Base-by-base conservation (phyloP, 2,329 filamentous ascomycete genomes). In the Cercospora sesami region DNA sequence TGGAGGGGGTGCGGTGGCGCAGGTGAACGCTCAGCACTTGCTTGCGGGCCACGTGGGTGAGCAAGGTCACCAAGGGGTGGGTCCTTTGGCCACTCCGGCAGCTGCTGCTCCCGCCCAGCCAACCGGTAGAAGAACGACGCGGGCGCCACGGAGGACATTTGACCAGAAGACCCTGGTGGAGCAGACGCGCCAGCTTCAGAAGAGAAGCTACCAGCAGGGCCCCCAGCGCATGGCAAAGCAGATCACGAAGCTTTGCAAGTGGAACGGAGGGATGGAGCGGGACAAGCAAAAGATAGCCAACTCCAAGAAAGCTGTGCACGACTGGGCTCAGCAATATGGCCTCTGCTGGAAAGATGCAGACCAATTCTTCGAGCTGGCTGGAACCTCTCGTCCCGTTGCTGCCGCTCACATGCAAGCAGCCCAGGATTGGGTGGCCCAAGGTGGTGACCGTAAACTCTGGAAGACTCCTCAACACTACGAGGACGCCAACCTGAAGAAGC, bases 161-260 rank as follows among this genome's bases (percentile, higher is more conserved):
- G 26, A 2, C 16, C 28, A 33, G 55, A 30, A 58, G 14, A 10
- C 28, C 2, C 8, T n/a, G n/a, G 30, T 0, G 16, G 55, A 5
- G 18, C 9, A 14, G 28, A 36, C n/a, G 30, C 31, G 55, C 55
- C 55, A 36, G 55, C 28, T 5, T 16, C 55, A 36, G 55, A 59
- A 59, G 30, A 33, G 7, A 1, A 5, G 6, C 7, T 59, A 59
- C 55, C 55, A 59, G 55, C 16, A 12, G 14, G 16, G 9, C 9
- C 6, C n/a, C 55, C 55, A 59, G 30, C 55, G 33, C 28, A 31
- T 59, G 28, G 55, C 30, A 36, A 59, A 36, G 55, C 55, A 59
- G 55, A 36, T 59, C 28, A 59, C 55, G 28, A 55, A 30, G 55
- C 55, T 59, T 59, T 59, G 55, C 55, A 59, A 36, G 55, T 18